Conservation (phyloP, 768 basidiomycete species). For the Russula dissimulans region DNA sequence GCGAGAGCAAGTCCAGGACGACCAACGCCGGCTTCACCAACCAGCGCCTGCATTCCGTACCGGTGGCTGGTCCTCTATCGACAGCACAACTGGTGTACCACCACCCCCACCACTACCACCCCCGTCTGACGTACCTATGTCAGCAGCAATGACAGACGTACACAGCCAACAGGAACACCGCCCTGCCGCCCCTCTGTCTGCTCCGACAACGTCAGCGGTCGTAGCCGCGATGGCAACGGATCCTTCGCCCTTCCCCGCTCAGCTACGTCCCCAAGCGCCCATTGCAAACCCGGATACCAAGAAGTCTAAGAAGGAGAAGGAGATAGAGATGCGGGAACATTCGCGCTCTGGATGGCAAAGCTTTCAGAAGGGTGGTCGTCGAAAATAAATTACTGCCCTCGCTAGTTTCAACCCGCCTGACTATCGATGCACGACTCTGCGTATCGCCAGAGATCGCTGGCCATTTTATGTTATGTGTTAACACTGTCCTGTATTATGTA, state of each 20-base stretch:
- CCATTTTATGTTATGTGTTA: too few relatives aligned
- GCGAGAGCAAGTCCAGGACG: not conserved
- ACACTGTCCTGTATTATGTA: not conserved
- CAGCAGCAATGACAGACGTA: not conserved
- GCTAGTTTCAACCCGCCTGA: too few relatives aligned
- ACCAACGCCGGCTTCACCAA: slow-evolving; percentile 12
- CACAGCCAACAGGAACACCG: slow-evolving; percentile 11
- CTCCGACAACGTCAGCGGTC: slow-evolving; percentile 20
- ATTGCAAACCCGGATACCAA: not conserved
- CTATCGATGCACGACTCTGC: too few relatives aligned
- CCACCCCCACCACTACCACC: not conserved
- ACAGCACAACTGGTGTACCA: slow-evolving; percentile 31
- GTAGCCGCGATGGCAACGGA: not conserved
- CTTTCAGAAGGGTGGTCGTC: slow-evolving; percentile 20
- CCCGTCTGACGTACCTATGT: not conserved
- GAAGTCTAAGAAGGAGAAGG: slow-evolving; percentile 13
- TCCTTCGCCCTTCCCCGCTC: slow-evolving; percentile 9
- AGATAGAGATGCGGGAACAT: slow-evolving; percentile 12
- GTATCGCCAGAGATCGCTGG: not conserved
- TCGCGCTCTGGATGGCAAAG: slow-evolving; percentile 21
- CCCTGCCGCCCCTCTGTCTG: slow-evolving; percentile 11
- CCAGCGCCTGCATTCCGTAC: slow-evolving; percentile 44
- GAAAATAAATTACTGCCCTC: slow-evolving; percentile 3
- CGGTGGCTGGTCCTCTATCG: slow-evolving; percentile 62
- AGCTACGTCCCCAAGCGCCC: not conserved